A percentile compares a stretch with the other conserved stretches of the same genome.
Evolutionary conservation across 768 basidiomycete genomes (phyloP).

Genomic region (Podaxis carcinomalis): DNA sequence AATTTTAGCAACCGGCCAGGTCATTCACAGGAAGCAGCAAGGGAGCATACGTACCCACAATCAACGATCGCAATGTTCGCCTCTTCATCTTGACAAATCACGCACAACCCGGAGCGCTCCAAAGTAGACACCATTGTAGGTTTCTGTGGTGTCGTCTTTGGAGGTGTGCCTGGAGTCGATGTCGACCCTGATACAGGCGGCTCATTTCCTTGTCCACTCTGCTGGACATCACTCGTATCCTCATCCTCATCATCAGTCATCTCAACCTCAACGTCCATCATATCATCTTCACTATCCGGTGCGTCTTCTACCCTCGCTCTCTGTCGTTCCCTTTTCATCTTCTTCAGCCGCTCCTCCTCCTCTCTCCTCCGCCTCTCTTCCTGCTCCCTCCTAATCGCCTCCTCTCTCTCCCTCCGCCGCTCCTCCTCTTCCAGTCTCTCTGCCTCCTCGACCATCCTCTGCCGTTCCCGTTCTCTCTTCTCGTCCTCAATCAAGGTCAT

Average conservation of each 20-base stretch:
- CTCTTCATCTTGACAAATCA: conserved; percentile 92
- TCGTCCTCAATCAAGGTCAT: conserved; percentile 61
- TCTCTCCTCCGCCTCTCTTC: conserved; percentile 12
- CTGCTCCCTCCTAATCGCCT: conserved; percentile 30
- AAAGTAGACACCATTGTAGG: conserved; percentile 36
- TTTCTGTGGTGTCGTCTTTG: conserved; percentile 24
- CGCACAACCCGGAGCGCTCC: conserved; percentile 78
- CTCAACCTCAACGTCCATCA: conserved; percentile 14
- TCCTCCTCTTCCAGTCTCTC: conserved; percentile 40
- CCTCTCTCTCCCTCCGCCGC: conserved; percentile 31
- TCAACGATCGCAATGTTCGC: conserved; percentile 92
- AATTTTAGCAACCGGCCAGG: not conserved
- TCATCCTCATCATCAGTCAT: conserved; percentile 9
- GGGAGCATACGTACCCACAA: conserved; percentile 66
- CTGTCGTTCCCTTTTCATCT: conserved; percentile 18
- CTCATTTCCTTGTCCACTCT: not conserved
- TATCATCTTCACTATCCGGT: conserved; percentile 14
- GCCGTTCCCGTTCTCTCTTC: conserved; percentile 45
- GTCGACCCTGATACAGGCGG: not conserved
- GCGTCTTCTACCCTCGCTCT: conserved; percentile 16
- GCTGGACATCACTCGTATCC: not conserved
- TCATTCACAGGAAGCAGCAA: not conserved
- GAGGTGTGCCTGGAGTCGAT: conserved; percentile 10
- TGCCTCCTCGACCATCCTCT: conserved; percentile 38
- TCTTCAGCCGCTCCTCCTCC: conserved; percentile 14